Conservation (phyloP, 1,284 basidiomycete species). For the Irpex lacteus region DNA sequence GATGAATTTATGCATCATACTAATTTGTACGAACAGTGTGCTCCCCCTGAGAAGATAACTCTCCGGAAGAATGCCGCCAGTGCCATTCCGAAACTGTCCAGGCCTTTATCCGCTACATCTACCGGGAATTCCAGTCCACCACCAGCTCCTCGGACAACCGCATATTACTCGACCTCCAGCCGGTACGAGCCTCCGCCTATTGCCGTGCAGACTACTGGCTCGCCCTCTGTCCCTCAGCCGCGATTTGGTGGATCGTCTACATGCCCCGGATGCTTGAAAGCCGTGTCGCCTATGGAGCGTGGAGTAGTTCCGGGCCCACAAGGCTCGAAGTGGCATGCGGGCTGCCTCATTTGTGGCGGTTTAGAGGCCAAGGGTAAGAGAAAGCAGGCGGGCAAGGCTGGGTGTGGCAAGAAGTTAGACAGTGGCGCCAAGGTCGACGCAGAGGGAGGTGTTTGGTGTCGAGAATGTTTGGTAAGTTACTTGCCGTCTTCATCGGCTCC, state of each 20-base stretch:
- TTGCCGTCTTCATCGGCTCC: conserved; percentile 10
- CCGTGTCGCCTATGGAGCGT: conserved; percentile 77
- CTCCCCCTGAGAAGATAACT: conserved; percentile 49
- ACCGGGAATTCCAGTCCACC: conserved; percentile 11
- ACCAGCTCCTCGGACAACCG: conserved; percentile 22
- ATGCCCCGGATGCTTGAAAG: conserved; percentile 71
- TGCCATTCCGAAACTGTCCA: conserved; percentile 23
- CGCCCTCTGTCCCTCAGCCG: conserved; percentile 37
- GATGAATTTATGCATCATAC: conserved; percentile 14
- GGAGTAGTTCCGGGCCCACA: conserved; percentile 81
- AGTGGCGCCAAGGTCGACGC: conserved; percentile 74
- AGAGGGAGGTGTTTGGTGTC: conserved; percentile 75
- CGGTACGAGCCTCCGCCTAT: conserved; percentile 46
- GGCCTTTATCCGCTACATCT: conserved; percentile 14
- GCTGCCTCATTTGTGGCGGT: conserved; percentile 77
- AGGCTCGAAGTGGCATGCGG: conserved; percentile 72
- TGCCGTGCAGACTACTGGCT: conserved; percentile 34
- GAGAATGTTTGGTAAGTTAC: conserved; percentile 70
- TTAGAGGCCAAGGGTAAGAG: conserved; percentile 41
- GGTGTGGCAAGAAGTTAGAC: conserved; percentile 79
- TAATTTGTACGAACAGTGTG: conserved; percentile 44
- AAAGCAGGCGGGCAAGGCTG: conserved; percentile 57
- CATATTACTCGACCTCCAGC: conserved; percentile 35
- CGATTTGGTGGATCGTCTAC: conserved; percentile 63
- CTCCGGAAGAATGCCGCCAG: conserved; percentile 30